Percentiles rank a stretch among this genome's conserved stretches.
Conservation (phyloP, 805 yeast genomes). For the Pichia heedii region DNA sequence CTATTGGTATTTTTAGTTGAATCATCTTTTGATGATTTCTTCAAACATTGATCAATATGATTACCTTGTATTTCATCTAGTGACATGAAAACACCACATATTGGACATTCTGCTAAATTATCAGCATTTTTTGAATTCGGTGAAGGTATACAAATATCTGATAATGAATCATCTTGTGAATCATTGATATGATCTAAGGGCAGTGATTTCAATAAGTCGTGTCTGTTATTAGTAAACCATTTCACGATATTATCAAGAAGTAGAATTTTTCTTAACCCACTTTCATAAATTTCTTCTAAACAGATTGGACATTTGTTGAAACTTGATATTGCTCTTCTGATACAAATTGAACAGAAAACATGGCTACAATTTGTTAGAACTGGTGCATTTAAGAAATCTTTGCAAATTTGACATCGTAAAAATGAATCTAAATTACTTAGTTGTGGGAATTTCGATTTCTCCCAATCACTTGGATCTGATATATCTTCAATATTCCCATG, state of each 20-base stretch:
- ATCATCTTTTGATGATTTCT: not conserved
- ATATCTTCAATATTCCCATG: slow-evolving; percentile 21
- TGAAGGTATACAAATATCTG: not conserved
- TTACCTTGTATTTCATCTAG: slow-evolving; percentile 44
- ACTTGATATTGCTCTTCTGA: slow-evolving; percentile 56
- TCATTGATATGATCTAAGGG: slow-evolving; percentile 10
- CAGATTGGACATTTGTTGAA: slow-evolving; percentile 73
- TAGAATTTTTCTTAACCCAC: slow-evolving; percentile 56
- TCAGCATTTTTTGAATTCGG: slow-evolving; percentile 9
- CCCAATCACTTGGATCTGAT: slow-evolving; percentile 72
- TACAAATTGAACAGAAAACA: slow-evolving; percentile 82
- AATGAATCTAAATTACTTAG: slow-evolving; percentile 57
- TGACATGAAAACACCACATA: slow-evolving; percentile 50
- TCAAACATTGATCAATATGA: slow-evolving; percentile 57
- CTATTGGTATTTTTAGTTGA: not conserved
- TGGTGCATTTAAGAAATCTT: slow-evolving; percentile 73
- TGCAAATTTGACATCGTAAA: slow-evolving; percentile 79
- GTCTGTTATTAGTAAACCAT: slow-evolving; percentile 40
- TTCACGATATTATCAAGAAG: slow-evolving; percentile 62
- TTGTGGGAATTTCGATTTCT: slow-evolving; percentile 41
- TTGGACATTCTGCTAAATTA: slow-evolving; percentile 51
- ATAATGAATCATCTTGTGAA: slow-evolving; percentile 15
- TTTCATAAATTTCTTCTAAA: slow-evolving; percentile 57
- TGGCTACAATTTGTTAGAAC: slow-evolving; percentile 81
- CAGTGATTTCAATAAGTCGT: slow-evolving; percentile 29